Base-by-base conservation (phyloP, 345 rosid species). In the Melaleuca quinquenervia region DNA sequence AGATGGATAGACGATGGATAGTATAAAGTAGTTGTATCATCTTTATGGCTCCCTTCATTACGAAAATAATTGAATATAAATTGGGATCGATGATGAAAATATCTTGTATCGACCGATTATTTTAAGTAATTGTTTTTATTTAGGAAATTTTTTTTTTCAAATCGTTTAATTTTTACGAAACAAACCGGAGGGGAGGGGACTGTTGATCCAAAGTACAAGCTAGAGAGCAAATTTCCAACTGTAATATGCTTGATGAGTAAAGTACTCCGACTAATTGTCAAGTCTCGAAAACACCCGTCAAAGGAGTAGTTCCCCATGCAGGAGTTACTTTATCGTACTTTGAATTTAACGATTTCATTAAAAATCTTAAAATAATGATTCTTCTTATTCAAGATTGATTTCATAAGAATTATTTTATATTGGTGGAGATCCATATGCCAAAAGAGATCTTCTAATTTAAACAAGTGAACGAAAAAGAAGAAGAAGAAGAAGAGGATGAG, bases 71-170 rank as follows among this genome's bases (percentile, higher is more conserved):
- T 16, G 18, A 12, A 55, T 6, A 5, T 36, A 0, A 32, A 70
- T 32, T 32, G 6, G 8, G 1, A 1, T 70, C 1, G 0, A 18
- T 70, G 36, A 32, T 70, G 24, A 70, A 16, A 36, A 32, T 0
- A 8, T 64, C 16, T 64, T 1, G 1, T 3, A 2, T 18, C 8
- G 26, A 70, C 11, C 18, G 32, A 70, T 20, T 32, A 70, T 70
- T 70, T 18, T 16, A 70, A 70, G 3, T 3, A 1, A 18, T 11
- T 4, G 41, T 2, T 41, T 41, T 41, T 41, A 15, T 29, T 62
- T 15, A 62, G 22, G 52, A 51, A 51, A 51, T 12, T 51, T 12
- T 51, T 51, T 51, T 13, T 51, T 15, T 6, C 52, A 51, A 51
- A 51, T 51, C 12, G 14, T 14, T 60, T 3, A 7, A 15, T 8